These are phyloP conservation scores for Fermentozyma sake DNA, from an alignment of 1,139 yeast species.

Conservation along the genomic window DNA sequence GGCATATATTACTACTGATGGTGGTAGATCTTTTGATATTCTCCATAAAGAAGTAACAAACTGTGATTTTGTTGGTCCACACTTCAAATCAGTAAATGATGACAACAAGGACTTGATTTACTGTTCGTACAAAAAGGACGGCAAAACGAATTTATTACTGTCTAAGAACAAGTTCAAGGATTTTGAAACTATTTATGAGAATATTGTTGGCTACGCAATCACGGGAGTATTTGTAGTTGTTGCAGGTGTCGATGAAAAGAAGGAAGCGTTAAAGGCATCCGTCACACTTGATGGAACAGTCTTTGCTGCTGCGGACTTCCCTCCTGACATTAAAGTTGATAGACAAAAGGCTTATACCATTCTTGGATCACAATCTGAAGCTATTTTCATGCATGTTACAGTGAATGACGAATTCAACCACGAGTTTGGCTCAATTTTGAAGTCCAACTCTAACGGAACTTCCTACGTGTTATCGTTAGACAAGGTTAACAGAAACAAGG, in stretches of 20 bases:
- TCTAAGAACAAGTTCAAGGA: conserved; percentile 50
- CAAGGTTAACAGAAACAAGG: conserved; percentile 67
- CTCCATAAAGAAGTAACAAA: conserved; percentile 46
- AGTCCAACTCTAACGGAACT: conserved; percentile 94
- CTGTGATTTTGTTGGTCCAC: conserved; percentile 68
- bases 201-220: conserved; percentile 61
- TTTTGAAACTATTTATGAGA: conserved; percentile 38
- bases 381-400: conserved; percentile 82
- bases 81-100: conserved; percentile 33
- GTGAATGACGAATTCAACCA: conserved; percentile 45
- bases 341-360: conserved; percentile 81
- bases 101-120: conserved; percentile 8
- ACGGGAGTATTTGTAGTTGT: conserved; percentile 67
- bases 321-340: conserved; percentile 58
- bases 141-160: conserved; percentile 33
- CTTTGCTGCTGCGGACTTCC: conserved; percentile 80
- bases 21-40: conserved; percentile 56
- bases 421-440: conserved; percentile 80
- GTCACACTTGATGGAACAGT: conserved; percentile 79
- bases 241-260: conserved; percentile 49
- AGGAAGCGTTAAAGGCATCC: conserved; percentile 51
- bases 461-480: conserved; percentile 71
- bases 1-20: conserved; percentile 59
- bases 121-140: not conserved
- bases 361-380: conserved; percentile 67